Evolutionary conservation across 78 protist genomes (phyloP).

Genomic region (Dictyostelium firmibasis): DNA sequence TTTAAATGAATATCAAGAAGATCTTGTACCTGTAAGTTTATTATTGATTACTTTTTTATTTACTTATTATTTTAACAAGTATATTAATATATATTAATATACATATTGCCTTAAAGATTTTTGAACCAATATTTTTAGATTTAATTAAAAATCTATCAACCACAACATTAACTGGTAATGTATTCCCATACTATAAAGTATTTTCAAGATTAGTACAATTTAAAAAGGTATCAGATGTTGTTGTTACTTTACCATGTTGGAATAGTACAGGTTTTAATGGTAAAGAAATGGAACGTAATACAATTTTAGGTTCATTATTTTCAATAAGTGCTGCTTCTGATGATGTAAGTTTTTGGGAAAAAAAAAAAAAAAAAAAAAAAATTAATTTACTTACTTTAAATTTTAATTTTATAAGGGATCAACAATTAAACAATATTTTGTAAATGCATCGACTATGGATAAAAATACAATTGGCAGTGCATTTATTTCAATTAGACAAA

Average conservation of each 20-base stretch:
- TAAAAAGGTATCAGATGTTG: conserved; percentile 35
- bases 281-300: conserved; percentile 34
- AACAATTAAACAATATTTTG: conserved; percentile 23
- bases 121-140: conserved; percentile 47
- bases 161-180: conserved; percentile 23
- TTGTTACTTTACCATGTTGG: conserved; percentile 20
- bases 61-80: no score
- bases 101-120: not conserved
- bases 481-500: conserved; percentile 39
- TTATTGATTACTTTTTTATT: no score
- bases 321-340: conserved; percentile 27
- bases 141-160: not conserved
- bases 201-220: conserved; percentile 57
- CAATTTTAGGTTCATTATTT: conserved; percentile 43
- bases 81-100: no score
- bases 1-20: conserved; percentile 28
- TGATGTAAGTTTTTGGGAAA: not conserved
- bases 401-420: not conserved
- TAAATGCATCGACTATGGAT: conserved; percentile 30
- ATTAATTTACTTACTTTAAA: no score
- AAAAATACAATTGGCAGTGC: conserved; percentile 1
- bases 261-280: conserved; percentile 22
- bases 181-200: conserved; percentile 23
- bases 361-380: not conserved
- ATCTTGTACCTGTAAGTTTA: conserved; percentile 8